Conservation (phyloP, 192 early-diverging fungal genomes). For the Phlyctochytrium bullatum region DNA sequence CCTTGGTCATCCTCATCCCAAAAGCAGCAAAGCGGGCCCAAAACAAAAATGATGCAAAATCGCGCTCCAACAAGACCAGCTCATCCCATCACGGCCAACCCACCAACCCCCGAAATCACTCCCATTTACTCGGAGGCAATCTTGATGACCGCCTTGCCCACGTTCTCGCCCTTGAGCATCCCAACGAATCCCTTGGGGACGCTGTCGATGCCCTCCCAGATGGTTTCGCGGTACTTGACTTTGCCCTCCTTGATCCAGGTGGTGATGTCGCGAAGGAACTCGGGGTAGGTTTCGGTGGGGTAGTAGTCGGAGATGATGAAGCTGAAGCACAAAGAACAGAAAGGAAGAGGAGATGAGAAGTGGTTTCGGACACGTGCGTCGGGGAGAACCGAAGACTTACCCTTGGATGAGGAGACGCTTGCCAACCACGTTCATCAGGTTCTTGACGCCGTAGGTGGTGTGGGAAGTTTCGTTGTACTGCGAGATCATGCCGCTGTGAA, state of each 20-base stretch:
- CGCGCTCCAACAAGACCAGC: too few relatives aligned
- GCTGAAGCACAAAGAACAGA: too few relatives aligned
- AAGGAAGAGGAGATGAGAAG: too few relatives aligned
- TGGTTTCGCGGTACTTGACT: slow-evolving; percentile 55
- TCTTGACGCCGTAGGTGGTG: slow-evolving; percentile 54
- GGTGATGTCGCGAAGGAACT: slow-evolving; percentile 48
- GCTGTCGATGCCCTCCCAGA: slow-evolving; percentile 65
- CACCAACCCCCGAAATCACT: not conserved
- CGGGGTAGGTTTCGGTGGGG: slow-evolving; percentile 28
- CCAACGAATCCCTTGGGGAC: slow-evolving; percentile 52
- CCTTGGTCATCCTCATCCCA: too few relatives aligned
- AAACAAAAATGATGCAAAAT: too few relatives aligned
- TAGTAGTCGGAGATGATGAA: slow-evolving; percentile 58
- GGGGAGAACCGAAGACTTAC: too few relatives aligned
- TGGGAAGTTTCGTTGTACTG: slow-evolving; percentile 56
- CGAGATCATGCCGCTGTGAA: slow-evolving; percentile 66
- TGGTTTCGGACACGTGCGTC: too few relatives aligned
- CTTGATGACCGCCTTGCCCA: slow-evolving; percentile 49
- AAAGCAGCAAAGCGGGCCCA: too few relatives aligned
- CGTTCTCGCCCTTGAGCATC: slow-evolving; percentile 43
- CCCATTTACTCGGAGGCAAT: slow-evolving; percentile 6
- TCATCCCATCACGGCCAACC: too few relatives aligned
- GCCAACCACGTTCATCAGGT: slow-evolving; percentile 50
- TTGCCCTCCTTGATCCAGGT: slow-evolving; percentile 58
- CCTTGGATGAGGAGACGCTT: slow-evolving; percentile 63